Base-by-base conservation (phyloP, 441 rosid species). In the Cnidoscolus chayamansa region DNA sequence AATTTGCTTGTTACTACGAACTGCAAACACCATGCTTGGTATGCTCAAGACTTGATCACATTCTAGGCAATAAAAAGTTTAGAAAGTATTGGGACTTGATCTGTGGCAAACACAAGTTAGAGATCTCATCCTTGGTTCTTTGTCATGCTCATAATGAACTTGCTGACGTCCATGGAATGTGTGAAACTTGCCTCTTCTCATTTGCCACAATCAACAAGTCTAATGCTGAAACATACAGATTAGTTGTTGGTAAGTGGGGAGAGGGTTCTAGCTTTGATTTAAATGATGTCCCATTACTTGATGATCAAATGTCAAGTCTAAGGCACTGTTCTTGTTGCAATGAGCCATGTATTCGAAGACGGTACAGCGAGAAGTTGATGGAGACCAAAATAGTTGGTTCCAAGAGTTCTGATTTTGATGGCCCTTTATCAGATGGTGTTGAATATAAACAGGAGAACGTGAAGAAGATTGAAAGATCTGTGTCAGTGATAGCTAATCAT, bases 41-140 rank as follows among this genome's bases (percentile, higher is more conserved):
- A 30, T 95, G 99, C 82, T 89, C 98, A 11, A 88, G 90, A 68
- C 93, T 95, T 35, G 99, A 95, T 84, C 97, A 88, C 73, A 82
- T 95, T 69, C 74, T 91, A 1, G 92, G 91, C 58, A 80, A 74
- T 15, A 74, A 74, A 50, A 86, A 81, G 69, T 55, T 76, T 62
- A 89, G 79, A 59, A 65, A 77, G 62, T 86, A 88, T 17, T 80
- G 85, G 91, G 93, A 89, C 67, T 80, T 89, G 83, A 79, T 95
- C 62, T 95, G 99, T n/a, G n/a, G 85, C 55, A 79, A 79, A 58
- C 99, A 95, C 81, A 91, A 87, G 86, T 84, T 86, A 57, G 97
- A 93, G 74, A 87, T 93, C 73, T 88, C 99, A 0, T 89, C 94
- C 12, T 79, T 93, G 55, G 96, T 90, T 74, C 82, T 81, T 63